Conservation (phyloP, 1,284 basidiomycete genomes). For the Lignosus rhinocerotis region DNA sequence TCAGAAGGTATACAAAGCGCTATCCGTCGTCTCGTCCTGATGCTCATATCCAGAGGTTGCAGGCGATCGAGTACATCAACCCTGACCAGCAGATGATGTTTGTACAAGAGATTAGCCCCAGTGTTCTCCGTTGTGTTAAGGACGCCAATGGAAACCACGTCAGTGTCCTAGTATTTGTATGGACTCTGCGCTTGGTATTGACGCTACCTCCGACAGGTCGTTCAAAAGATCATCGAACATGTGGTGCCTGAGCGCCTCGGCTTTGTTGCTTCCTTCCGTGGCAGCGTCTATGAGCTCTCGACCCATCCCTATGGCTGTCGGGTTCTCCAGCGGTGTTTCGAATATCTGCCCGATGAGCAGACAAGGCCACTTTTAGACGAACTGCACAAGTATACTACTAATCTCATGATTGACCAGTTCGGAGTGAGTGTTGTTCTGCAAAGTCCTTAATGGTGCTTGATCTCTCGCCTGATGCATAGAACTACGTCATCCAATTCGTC, state of each 20-base stretch:
- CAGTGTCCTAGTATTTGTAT: slow-evolving; percentile 24
- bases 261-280: slow-evolving; percentile 79
- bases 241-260: slow-evolving; percentile 75
- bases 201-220: slow-evolving; percentile 49
- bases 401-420: slow-evolving; percentile 86
- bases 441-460: slow-evolving; percentile 7
- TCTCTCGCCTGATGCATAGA: slow-evolving; percentile 45
- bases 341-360: slow-evolving; percentile 74
- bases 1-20: slow-evolving; percentile 63
- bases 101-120: slow-evolving; percentile 79
- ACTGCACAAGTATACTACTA: slow-evolving; percentile 70
- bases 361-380: slow-evolving; percentile 83
- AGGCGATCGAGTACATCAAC: slow-evolving; percentile 86
- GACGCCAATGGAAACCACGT: slow-evolving; percentile 97
- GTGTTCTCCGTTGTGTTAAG: slow-evolving; percentile 86
- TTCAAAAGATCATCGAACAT: slow-evolving; percentile 86
- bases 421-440: slow-evolving; percentile 56
- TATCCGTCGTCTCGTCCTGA: slow-evolving; percentile 1
- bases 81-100: slow-evolving; percentile 78
- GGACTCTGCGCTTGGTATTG: slow-evolving; percentile 1
- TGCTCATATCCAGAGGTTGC: slow-evolving; percentile 15
- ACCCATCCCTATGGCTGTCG: slow-evolving; percentile 95
- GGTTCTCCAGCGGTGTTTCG: slow-evolving; percentile 92
- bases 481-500: slow-evolving; percentile 96
- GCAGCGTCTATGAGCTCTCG: slow-evolving; percentile 83